These are phyloP conservation scores for Neofusicoccum sp. DNA, from an alignment of 2,329 filamentous ascomycete species.

Conservation along the genomic window DNA sequence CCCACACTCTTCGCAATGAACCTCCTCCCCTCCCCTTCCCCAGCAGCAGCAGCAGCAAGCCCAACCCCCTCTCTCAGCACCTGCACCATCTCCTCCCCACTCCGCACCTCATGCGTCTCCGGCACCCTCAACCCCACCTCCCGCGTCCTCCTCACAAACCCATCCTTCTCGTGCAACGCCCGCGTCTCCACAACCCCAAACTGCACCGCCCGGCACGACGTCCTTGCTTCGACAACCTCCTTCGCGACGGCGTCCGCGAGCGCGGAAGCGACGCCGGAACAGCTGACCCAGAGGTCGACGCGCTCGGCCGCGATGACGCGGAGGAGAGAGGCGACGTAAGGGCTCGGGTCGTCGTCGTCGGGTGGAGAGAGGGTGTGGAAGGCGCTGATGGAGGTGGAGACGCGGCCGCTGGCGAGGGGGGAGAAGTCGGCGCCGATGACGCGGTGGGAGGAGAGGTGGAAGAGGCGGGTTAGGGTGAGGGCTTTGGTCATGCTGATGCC, in stretches of 20 bases:
- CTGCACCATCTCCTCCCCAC: slow-evolving; percentile 51
- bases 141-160: slow-evolving; percentile 60
- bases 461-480: slow-evolving; percentile 62
- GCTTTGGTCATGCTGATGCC: slow-evolving; percentile 73
- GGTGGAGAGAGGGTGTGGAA: slow-evolving; percentile 53
- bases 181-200: slow-evolving; percentile 57
- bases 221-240: slow-evolving; percentile 58
- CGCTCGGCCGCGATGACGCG: slow-evolving; percentile 59
- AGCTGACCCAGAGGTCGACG: slow-evolving; percentile 71
- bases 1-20: slow-evolving; percentile 68
- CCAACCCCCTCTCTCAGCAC: slow-evolving; percentile 42
- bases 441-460: slow-evolving; percentile 57
- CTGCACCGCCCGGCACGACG: slow-evolving; percentile 62
- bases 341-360: slow-evolving; percentile 21
- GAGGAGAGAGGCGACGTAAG: slow-evolving; percentile 58
- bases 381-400: slow-evolving; percentile 55
- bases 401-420: slow-evolving; percentile 43
- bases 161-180: slow-evolving; percentile 62
- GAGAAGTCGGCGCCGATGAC: slow-evolving; percentile 70
- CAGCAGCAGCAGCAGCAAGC: background rate
- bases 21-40: slow-evolving; percentile 20
- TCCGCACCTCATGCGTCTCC: slow-evolving; percentile 52
- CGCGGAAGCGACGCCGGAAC: slow-evolving; percentile 65
- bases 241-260: slow-evolving; percentile 59
- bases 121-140: slow-evolving; percentile 43